A percentile compares a stretch with the other conserved stretches of the same genome.
These are phyloP conservation scores for Hydnum rufescens DNA, from an alignment of 768 basidiomycete species.

Conservation along the genomic window DNA sequence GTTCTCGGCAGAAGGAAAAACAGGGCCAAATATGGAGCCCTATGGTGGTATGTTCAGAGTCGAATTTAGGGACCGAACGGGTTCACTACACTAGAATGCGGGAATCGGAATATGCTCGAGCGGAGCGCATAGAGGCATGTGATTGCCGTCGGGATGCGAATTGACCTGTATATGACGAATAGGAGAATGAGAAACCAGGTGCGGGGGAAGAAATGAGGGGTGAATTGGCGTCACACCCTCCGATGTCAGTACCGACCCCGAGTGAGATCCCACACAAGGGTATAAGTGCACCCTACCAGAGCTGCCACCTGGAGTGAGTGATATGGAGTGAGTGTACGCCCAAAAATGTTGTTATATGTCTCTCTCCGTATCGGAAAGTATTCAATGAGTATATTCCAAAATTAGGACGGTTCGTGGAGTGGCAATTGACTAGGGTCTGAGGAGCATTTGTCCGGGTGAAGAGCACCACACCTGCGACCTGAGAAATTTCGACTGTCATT, in stretches of 20 bases:
- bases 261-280: conserved; percentile 29
- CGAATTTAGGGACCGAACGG: no score
- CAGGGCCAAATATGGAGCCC: no score
- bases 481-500: conserved; percentile 44
- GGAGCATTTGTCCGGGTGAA: conserved; percentile 62
- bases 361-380: conserved; percentile 54
- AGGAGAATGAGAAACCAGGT: background rate
- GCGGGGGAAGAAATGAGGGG: background rate
- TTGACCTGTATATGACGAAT: conserved; percentile 27
- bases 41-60: no score
- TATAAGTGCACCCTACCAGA: conserved; percentile 65
- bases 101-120: conserved; percentile 48
- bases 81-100: conserved; percentile 51
- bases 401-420: background rate
- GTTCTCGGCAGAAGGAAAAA: no score
- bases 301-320: conserved; percentile 57
- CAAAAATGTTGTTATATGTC: conserved; percentile 60
- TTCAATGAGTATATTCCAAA: conserved; percentile 14
- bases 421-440: conserved; percentile 30
- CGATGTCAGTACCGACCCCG: conserved; percentile 67
- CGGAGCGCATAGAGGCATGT: conserved; percentile 53
- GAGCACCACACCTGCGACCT: conserved; percentile 44
- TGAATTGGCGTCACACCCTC: conserved; percentile 29
- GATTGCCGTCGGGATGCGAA: conserved; percentile 49
- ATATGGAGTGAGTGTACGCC: conserved; percentile 56